phyloP scores from a whole-genome alignment of 257 asterid genomes.

The Ligustrum vulgare region DNA sequence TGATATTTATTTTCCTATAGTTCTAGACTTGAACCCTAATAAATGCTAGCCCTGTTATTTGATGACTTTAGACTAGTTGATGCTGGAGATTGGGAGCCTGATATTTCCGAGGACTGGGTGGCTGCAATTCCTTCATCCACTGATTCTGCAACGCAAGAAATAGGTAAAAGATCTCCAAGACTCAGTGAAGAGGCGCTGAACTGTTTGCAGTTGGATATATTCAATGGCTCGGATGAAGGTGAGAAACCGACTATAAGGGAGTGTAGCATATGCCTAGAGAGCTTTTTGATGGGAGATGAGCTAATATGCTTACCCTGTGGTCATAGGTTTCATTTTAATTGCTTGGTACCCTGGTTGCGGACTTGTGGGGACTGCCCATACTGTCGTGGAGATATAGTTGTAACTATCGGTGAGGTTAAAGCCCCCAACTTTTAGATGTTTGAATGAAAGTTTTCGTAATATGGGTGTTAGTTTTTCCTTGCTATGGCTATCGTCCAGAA shows the following conservation, averaged over 20 bases:
- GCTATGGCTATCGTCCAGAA: not conserved
- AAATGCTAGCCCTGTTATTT: not conserved
- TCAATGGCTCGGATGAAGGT: conserved; percentile 25
- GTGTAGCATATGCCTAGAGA: conserved; percentile 76
- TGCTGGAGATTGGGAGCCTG: conserved; percentile 65
- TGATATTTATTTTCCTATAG: not conserved
- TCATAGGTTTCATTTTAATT: conserved; percentile 69
- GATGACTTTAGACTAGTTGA: conserved; percentile 50
- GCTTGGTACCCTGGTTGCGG: conserved; percentile 79
- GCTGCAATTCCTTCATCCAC: conserved; percentile 34
- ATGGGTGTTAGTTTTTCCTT: conserved; percentile 12
- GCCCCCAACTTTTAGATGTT: conserved; percentile 16
- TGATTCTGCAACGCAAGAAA: conserved; percentile 20
- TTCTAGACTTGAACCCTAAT: not conserved
- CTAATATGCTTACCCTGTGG: conserved; percentile 59
- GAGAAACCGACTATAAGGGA: conserved; percentile 30
- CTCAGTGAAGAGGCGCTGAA: conserved; percentile 59
- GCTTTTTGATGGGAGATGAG: conserved; percentile 66
- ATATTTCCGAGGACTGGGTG: conserved; percentile 44
- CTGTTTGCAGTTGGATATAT: conserved; percentile 48
- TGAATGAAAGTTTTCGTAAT: conserved; percentile 9
- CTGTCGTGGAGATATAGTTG: conserved; percentile 60
- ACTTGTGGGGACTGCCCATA: conserved; percentile 90
- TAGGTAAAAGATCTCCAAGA: conserved; percentile 57
- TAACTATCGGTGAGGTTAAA: conserved; percentile 17